Conservation (phyloP, 306 rosid species). For the Trichosanthes cucumerina region DNA sequence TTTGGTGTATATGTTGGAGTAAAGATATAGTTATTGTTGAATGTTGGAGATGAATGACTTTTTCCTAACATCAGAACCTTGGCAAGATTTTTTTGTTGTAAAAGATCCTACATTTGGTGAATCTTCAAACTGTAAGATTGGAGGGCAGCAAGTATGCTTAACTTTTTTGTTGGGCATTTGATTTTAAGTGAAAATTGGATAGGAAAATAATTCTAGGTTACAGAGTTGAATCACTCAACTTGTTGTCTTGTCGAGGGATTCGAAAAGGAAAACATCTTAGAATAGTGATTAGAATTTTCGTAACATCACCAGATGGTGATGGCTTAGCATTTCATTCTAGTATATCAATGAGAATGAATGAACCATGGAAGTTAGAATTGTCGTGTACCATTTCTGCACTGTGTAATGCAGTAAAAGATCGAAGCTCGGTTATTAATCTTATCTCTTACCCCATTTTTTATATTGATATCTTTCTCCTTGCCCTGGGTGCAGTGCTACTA, state of each 20-base stretch:
- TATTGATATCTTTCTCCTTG: not conserved
- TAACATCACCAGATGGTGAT: not conserved
- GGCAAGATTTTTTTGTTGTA: not conserved
- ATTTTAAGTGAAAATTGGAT: too few species aligned
- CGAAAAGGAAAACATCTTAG: not conserved
- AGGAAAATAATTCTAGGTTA: too few species aligned
- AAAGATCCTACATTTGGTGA: not conserved
- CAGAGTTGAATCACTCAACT: not conserved
- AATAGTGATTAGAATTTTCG: not conserved
- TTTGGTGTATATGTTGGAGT: not conserved
- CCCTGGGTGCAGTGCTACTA: conserved; percentile 1
- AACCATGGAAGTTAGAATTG: not conserved
- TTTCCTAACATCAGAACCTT: not conserved
- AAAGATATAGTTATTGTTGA: not conserved
- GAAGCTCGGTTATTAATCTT: not conserved
- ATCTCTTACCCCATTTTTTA: too few species aligned
- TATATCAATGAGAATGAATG: not conserved
- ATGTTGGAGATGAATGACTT: not conserved
- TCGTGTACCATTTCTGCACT: not conserved
- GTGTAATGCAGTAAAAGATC: not conserved
- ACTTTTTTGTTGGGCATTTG: too few species aligned
- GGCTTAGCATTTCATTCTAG: too few species aligned
- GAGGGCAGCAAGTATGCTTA: not conserved
- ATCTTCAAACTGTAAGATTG: not conserved
- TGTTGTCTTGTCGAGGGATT: not conserved